Conservation (phyloP, 2,329 filamentous ascomycete genomes). For the Colletotrichum navitas region DNA sequence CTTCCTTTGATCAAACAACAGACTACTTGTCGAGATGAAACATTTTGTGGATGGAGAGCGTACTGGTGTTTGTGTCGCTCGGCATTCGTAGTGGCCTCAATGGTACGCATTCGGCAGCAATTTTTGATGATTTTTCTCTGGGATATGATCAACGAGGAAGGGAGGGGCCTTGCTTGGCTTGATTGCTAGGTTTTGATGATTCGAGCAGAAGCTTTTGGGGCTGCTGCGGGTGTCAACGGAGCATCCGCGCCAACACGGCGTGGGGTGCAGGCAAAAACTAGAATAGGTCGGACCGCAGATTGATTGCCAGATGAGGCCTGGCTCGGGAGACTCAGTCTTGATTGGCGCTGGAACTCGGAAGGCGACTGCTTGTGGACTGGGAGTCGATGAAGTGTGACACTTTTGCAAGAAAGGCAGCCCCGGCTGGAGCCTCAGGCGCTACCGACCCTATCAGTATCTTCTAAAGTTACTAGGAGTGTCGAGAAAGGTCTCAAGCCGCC, state of each 20-base stretch:
- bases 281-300: constrained; percentile 38
- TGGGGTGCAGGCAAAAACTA: constrained; percentile 18
- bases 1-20: not conserved
- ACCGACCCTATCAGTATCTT: not conserved
- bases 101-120: constrained; percentile 19
- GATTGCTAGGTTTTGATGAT: constrained; percentile 7
- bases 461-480: not conserved
- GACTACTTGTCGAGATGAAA: constrained; percentile 29
- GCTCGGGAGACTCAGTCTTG: constrained; percentile 27
- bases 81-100: constrained; percentile 11
- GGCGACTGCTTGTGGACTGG: constrained; percentile 26
- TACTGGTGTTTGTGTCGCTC: not conserved
- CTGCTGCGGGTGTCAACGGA: constrained; percentile 17
- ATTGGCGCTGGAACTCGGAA: constrained; percentile 26
- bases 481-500: constrained; percentile 14
- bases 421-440: constrained; percentile 15
- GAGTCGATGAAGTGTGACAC: constrained; percentile 30
- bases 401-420: constrained; percentile 31
- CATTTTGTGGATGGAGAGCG: constrained; percentile 35
- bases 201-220: constrained; percentile 28
- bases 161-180: constrained; percentile 5
- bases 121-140: not conserved
- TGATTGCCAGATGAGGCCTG: constrained; percentile 40
- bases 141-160: constrained; percentile 20
- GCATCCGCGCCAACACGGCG: constrained; percentile 12